Percentiles rank a stretch among this genome's conserved stretches.
These are phyloP conservation scores for Beauveria sp. DNA, from an alignment of 2,329 filamentous ascomycete genomes.

Conservation along the genomic window DNA sequence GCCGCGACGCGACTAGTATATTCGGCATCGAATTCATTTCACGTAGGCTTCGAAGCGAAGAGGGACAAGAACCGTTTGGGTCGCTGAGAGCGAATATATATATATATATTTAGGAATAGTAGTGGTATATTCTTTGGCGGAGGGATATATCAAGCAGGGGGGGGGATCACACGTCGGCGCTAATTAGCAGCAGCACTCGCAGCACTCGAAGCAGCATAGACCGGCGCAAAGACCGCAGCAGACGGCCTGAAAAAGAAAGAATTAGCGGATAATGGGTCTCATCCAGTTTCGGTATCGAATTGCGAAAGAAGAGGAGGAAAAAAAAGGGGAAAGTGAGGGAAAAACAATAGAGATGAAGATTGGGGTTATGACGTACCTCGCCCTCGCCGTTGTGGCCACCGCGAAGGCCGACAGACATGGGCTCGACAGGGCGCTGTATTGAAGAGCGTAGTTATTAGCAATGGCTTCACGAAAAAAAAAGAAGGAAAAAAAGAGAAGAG, in stretches of 20 bases:
- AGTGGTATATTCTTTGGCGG: background rate
- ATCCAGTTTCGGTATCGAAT: background rate
- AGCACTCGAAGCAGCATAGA: constrained; percentile 31
- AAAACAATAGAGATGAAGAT: background rate
- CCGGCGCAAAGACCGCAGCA: constrained; percentile 34
- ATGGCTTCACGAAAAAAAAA: background rate
- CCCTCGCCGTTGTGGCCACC: constrained; percentile 27
- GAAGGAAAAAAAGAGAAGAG: background rate
- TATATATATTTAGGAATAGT: background rate
- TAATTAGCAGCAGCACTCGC: constrained; percentile 23
- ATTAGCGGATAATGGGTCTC: background rate
- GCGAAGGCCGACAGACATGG: constrained; percentile 28
- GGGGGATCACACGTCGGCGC: background rate
- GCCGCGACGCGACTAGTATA: background rate
- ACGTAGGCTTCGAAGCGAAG: background rate
- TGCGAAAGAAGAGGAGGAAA: background rate
- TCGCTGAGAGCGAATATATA: background rate
- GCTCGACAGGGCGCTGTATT: constrained; percentile 24
- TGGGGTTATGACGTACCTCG: constrained; percentile 21
- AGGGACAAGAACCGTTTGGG: background rate
- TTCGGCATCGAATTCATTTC: background rate
- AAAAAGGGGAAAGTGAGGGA: background rate
- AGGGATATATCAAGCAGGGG: background rate
- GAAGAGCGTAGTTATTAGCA: background rate
- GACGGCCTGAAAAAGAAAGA: constrained; percentile 22